phyloP scores from a whole-genome alignment of 345 rosid species.

The Lepidium africanum region DNA sequence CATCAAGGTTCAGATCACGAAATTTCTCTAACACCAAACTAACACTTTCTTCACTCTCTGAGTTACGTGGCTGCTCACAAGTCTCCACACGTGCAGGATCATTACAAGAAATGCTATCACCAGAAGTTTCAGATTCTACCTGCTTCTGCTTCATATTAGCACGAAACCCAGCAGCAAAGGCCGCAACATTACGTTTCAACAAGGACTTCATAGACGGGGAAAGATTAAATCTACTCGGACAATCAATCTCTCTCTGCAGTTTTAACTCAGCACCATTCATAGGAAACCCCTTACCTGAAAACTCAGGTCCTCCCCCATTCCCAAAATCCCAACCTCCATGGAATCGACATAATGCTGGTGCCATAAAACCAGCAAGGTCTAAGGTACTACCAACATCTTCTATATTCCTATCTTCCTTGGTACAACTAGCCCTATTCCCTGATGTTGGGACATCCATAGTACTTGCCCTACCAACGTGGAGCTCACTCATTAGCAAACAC shows the following conservation, averaged over 20 bases:
- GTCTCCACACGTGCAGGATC: constrained; percentile 32
- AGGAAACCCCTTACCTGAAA: constrained; percentile 50
- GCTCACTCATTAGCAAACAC: constrained; percentile 92
- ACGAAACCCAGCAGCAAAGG: constrained; percentile 78
- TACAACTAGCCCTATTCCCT: constrained; percentile 14
- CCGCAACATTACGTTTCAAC: constrained; percentile 76
- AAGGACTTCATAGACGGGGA: constrained; percentile 72
- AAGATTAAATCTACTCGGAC: constrained; percentile 78
- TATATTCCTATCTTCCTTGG: constrained; percentile 20
- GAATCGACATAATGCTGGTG: constrained; percentile 60
- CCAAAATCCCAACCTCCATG: constrained; percentile 88
- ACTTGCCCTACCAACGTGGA: constrained; percentile 74
- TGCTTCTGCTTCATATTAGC: constrained; percentile 53
- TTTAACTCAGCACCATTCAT: constrained; percentile 34
- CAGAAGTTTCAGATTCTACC: constrained; percentile 31
- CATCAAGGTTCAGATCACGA: constrained; percentile 71
- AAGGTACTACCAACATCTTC: constrained; percentile 28
- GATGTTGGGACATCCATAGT: constrained; percentile 39
- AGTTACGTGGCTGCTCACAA: constrained; percentile 36
- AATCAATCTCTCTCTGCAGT: constrained; percentile 64
- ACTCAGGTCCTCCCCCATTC: constrained; percentile 35
- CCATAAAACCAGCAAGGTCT: constrained; percentile 43
- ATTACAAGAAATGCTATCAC: constrained; percentile 14
- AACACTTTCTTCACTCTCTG: constrained; percentile 41
- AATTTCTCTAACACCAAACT: constrained; percentile 52